phyloP scores from a whole-genome alignment of 2,329 filamentous ascomycete species.

The Dactylellina drechsleri region DNA sequence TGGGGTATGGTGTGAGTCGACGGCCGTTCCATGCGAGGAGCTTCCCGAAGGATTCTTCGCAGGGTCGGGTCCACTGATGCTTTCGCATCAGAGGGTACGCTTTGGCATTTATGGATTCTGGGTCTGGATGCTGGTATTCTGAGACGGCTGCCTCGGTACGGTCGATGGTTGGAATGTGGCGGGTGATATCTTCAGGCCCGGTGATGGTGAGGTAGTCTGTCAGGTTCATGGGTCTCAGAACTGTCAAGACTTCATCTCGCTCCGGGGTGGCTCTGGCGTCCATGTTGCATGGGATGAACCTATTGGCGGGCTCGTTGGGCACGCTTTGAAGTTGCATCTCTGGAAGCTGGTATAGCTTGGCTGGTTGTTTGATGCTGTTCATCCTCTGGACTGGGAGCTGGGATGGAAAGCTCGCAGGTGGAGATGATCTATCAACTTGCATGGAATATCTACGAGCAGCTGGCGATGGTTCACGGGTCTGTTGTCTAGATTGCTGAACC shows the following conservation, averaged over 20 bases:
- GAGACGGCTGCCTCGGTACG: slow-evolving; percentile 50
- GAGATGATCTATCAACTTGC: slow-evolving; percentile 34
- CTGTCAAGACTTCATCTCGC: slow-evolving; percentile 40
- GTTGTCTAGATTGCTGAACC: slow-evolving; percentile 34
- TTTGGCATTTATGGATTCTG: slow-evolving; percentile 33
- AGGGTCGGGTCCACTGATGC: slow-evolving; percentile 45
- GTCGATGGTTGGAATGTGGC: slow-evolving; percentile 50
- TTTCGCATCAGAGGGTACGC: slow-evolving; percentile 53
- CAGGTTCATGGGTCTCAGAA: slow-evolving; percentile 50
- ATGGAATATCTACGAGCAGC: slow-evolving; percentile 52
- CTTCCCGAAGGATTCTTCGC: slow-evolving; percentile 47
- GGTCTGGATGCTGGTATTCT: slow-evolving; percentile 53
- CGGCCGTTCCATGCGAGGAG: slow-evolving; percentile 50
- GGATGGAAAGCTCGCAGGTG: slow-evolving; percentile 44
- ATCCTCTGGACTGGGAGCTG: slow-evolving; percentile 46
- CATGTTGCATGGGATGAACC: slow-evolving; percentile 51
- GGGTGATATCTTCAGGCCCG: slow-evolving; percentile 51
- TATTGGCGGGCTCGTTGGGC: slow-evolving; percentile 37
- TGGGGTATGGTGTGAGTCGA: slow-evolving; percentile 48
- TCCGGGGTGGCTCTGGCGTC: slow-evolving; percentile 26
- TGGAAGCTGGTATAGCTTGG: slow-evolving; percentile 48
- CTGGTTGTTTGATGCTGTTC: slow-evolving; percentile 46
- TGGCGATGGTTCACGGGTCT: slow-evolving; percentile 43
- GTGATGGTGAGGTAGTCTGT: slow-evolving; percentile 54
- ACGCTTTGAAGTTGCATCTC: slow-evolving; percentile 36